Conservation (phyloP, 129 eudicot species). For the Chrysanthemum makinoi region DNA sequence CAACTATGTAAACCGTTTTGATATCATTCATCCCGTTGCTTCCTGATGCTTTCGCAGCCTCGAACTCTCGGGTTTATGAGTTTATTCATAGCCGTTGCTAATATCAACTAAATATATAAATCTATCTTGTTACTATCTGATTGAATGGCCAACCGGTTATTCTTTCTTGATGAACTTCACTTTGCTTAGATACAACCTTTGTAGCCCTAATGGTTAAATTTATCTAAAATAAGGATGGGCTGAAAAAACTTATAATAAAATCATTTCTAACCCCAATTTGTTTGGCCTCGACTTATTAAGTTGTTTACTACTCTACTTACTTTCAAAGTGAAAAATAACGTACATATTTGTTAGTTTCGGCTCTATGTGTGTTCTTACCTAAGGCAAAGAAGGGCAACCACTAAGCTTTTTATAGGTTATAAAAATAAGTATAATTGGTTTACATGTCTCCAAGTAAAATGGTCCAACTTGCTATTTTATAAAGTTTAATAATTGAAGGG, state of each 20-base stretch:
- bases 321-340: background rate
- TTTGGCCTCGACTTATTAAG: background rate
- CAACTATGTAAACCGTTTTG: slow-evolving; percentile 59
- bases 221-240: background rate
- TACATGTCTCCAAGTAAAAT: background rate
- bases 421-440: too few species aligned
- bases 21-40: slow-evolving; percentile 77
- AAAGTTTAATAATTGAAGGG: background rate
- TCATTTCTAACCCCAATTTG: background rate
- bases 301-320: background rate
- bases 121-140: too few species aligned
- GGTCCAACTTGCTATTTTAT: background rate
- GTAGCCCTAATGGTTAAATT: background rate
- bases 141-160: too few species aligned
- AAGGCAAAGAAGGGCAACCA: too few species aligned
- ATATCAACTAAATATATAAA: too few species aligned
- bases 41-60: slow-evolving; percentile 64
- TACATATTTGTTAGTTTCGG: background rate
- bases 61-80: slow-evolving; percentile 57
- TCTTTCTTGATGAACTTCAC: too few species aligned
- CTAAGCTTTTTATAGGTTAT: too few species aligned
- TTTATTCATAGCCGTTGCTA: background rate
- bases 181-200: too few species aligned
- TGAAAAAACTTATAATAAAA: background rate
- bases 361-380: background rate